A percentile compares a stretch with the other conserved stretches of the same genome.
These are phyloP conservation scores for Plasmodium ovale DNA, from an alignment of 169 alveolate genomes.

Conservation along the genomic window DNA sequence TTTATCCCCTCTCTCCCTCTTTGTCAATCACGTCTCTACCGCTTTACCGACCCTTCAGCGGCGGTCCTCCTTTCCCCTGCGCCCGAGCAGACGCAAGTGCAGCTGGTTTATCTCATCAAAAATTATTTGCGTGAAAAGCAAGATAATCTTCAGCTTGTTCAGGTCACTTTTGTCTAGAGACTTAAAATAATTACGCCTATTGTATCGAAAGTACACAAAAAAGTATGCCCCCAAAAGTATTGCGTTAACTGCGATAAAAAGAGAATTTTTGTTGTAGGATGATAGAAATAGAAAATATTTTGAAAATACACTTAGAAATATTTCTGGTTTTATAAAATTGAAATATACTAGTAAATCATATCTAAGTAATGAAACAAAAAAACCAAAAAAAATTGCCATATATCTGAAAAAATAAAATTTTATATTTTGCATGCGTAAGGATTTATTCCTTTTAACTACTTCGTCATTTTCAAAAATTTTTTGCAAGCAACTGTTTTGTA, in stretches of 20 bases:
- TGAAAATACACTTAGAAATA: conserved; percentile 47
- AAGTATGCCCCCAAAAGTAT: conserved; percentile 18
- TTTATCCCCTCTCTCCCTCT: too few species aligned
- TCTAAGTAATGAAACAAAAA: conserved; percentile 57
- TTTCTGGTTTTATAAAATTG: conserved; percentile 56
- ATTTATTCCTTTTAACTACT: conserved; percentile 38
- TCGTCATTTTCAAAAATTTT: conserved; percentile 39
- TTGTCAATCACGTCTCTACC: too few species aligned
- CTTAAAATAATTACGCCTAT: conserved; percentile 47
- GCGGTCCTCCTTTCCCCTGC: background rate
- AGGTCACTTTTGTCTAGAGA: conserved; percentile 60
- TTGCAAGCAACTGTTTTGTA: conserved; percentile 34
- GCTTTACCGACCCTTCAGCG: too few species aligned
- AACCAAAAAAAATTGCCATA: conserved; percentile 53
- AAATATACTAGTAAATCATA: conserved; percentile 61
- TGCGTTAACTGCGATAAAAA: conserved; percentile 34
- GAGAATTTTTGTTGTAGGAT: conserved; percentile 65
- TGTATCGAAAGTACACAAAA: conserved; percentile 24
- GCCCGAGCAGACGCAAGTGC: conserved; percentile 39
- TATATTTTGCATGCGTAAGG: conserved; percentile 52
- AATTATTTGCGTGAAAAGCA: conserved; percentile 54
- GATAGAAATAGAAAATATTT: conserved; percentile 59
- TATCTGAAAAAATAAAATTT: conserved; percentile 65
- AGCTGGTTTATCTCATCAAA: conserved; percentile 64
- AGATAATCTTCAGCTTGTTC: conserved; percentile 48